Percentiles rank a stretch among this genome's conserved stretches.
phyloP scores from a whole-genome alignment of 2,329 filamentous ascomycete species.

The Alternaria gaisen region DNA sequence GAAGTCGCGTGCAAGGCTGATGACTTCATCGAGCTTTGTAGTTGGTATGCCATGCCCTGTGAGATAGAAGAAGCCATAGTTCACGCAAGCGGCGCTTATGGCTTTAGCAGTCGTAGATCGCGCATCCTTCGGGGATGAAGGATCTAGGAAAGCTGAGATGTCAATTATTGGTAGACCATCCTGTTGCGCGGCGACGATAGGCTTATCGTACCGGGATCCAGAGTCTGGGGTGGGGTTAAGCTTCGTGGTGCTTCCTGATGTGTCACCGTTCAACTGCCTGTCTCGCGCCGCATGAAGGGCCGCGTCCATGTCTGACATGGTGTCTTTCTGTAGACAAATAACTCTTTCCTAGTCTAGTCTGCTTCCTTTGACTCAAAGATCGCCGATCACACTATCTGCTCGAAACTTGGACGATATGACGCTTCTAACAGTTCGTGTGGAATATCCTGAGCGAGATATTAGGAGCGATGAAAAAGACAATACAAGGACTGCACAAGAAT shows the following conservation, averaged over 20 bases:
- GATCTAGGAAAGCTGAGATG: conserved; percentile 50
- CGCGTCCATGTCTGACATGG: conserved; percentile 26
- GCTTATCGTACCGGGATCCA: conserved; percentile 19
- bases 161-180: conserved; percentile 53
- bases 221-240: conserved; percentile 34
- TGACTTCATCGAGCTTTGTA: conserved; percentile 34
- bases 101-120: conserved; percentile 40
- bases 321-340: not conserved
- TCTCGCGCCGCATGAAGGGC: conserved; percentile 20
- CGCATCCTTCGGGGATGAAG: conserved; percentile 22
- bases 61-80: conserved; percentile 57
- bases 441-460: accelerated
- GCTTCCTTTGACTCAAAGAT: not conserved
- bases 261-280: conserved; percentile 5
- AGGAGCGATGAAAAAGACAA: accelerated
- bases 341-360: not conserved
- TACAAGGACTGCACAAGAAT: not conserved
- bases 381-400: not conserved
- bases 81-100: conserved; percentile 48
- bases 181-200: conserved; percentile 25
- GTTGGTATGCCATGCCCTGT: conserved; percentile 52
- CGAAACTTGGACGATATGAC: not conserved
- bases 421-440: not conserved
- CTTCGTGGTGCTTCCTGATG: not conserved
- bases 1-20: conserved; percentile 46